These are phyloP conservation scores for Stentor coeruleus DNA, from an alignment of 73 alveolate species.

Conservation along the genomic window DNA sequence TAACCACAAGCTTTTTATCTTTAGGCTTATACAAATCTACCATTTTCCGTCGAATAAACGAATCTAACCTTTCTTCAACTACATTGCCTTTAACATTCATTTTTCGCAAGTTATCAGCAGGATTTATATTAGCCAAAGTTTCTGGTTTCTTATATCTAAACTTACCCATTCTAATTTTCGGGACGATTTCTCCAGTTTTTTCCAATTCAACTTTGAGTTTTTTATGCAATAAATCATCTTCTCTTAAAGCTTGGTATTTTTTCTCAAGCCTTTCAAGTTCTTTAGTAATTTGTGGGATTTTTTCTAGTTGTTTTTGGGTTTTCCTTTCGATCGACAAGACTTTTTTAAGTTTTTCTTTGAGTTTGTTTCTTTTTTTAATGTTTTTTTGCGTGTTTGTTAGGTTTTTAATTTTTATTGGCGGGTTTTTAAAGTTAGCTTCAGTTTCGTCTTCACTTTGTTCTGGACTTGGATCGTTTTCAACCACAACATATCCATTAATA, in stretches of 20 bases:
- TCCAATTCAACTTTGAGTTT: not conserved
- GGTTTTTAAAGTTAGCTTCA: not conserved
- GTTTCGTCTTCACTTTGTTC: constrained; percentile 19
- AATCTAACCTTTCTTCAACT: constrained; percentile 19
- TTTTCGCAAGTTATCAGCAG: not conserved
- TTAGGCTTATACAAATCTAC: constrained; percentile 1
- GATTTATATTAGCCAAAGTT: not conserved
- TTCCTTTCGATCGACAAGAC: not conserved
- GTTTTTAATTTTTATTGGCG: constrained; percentile 1
- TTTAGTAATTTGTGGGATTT: not conserved
- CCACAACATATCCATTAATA: not conserved
- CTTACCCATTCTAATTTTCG: constrained; percentile 28
- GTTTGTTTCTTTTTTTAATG: not conserved
- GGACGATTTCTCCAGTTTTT: constrained; percentile 9
- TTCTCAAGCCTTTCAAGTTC: not conserved
- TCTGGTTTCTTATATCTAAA: constrained; percentile 22
- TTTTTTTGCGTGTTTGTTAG: constrained; percentile 17
- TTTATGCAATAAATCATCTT: not conserved
- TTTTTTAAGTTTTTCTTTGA: constrained; percentile 12
- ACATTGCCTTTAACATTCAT: constrained; percentile 1
- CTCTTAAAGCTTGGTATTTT: not conserved
- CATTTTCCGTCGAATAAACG: constrained; percentile 19
- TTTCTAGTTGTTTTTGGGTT: not conserved
- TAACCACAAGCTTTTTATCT: not conserved
- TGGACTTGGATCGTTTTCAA: constrained; percentile 17